Percentiles rank a stretch among this genome's conserved stretches.
Evolutionary conservation across 176 grass and related monocot species (phyloP).

Genomic region (Chrysopogon serrulatus): DNA sequence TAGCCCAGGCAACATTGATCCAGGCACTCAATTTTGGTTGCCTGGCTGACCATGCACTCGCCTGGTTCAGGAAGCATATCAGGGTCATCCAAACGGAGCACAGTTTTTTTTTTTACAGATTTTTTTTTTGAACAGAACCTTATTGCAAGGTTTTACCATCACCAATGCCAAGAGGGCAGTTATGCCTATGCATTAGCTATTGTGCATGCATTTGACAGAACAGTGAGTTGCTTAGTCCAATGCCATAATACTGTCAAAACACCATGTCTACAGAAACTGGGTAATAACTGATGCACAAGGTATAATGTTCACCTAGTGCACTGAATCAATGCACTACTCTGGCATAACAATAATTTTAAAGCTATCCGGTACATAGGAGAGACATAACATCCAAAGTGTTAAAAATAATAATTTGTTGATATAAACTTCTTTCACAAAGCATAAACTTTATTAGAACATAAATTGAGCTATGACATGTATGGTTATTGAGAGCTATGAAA

Average conservation of each 20-base stretch:
- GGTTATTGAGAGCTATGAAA: neutral
- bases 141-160: neutral
- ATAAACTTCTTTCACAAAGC: neutral
- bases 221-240: neutral
- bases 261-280: neutral
- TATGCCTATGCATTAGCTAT: neutral
- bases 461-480: neutral
- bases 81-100: neutral
- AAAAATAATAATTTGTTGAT: neutral
- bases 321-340: neutral
- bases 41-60: neutral
- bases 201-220: neutral
- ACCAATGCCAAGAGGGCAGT: neutral
- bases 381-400: neutral
- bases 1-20: neutral
- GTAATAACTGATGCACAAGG: neutral
- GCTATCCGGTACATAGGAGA: neutral
- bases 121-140: no score
- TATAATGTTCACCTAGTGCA: neutral
- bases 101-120: no score
- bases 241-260: neutral
- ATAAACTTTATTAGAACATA: neutral
- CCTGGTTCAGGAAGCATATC: neutral
- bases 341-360: neutral
- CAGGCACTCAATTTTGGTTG: neutral